phyloP scores from a whole-genome alignment of 176 grass and related monocot species.

The Eragrostis nindensis region DNA sequence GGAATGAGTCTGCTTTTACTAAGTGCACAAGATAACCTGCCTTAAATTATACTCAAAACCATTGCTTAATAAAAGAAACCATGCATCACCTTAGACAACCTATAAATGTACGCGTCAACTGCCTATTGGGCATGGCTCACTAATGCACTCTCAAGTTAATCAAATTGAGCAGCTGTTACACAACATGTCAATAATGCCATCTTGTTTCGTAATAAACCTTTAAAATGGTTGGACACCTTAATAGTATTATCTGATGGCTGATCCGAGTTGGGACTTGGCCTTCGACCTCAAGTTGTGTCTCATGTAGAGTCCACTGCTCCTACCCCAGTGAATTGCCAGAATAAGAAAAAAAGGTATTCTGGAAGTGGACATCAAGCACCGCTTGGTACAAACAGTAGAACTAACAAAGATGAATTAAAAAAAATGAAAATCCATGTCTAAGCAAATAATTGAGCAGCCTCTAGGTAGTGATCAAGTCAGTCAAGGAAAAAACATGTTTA shows the following conservation, averaged over 20 bases:
- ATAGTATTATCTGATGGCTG: background rate
- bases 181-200: background rate
- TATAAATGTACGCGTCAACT: background rate
- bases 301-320: background rate
- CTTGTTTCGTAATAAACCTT: background rate
- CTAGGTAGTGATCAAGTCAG: too few species aligned
- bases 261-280: background rate
- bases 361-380: too few species aligned
- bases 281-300: background rate
- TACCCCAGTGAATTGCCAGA: background rate
- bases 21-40: background rate
- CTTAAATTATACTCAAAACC: background rate
- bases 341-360: too few species aligned
- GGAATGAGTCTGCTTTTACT: background rate
- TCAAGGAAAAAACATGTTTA: too few species aligned
- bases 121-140: background rate
- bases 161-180: background rate
- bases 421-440: background rate
- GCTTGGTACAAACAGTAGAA: background rate
- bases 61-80: background rate
- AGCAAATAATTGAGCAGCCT: too few species aligned
- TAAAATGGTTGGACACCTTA: slow-evolving; percentile 2
- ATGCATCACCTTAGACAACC: background rate
- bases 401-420: background rate
- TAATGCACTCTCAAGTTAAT: slow-evolving; percentile 17